These are phyloP conservation scores for Leccinum insolens DNA, from an alignment of 1,284 basidiomycete species.

Conservation along the genomic window DNA sequence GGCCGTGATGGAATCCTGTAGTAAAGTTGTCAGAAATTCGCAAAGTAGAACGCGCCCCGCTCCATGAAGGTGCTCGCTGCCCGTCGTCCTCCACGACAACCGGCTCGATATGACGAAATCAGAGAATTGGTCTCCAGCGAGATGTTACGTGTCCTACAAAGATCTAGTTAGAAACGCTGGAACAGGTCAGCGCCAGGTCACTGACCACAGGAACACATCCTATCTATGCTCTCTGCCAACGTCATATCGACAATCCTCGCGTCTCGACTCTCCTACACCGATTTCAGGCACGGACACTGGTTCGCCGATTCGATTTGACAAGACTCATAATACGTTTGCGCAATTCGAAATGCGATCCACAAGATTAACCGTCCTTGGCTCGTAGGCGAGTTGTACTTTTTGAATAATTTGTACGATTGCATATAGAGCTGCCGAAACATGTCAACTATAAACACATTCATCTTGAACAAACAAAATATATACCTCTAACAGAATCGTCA, in stretches of 20 bases:
- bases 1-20: conserved; percentile 41
- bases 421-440: no score
- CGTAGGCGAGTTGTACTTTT: no score
- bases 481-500: conserved; percentile 79
- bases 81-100: conserved; percentile 40
- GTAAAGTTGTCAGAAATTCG: not conserved
- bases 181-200: not conserved
- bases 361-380: no score
- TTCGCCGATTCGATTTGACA: no score
- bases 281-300: no score
- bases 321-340: no score
- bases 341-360: no score
- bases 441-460: no score
- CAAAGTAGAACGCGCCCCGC: conserved; percentile 9
- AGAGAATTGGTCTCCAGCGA: conserved; percentile 64
- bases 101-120: conserved; percentile 55
- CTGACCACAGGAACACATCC: conserved; percentile 45
- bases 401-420: no score
- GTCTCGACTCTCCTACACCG: conserved; percentile 44
- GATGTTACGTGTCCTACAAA: conserved; percentile 48
- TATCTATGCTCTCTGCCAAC: conserved; percentile 39
- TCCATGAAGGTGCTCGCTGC: conserved; percentile 41
- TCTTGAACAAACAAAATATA: not conserved
- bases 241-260: conserved; percentile 50
- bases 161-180: not conserved